Evolutionary conservation across 2,329 filamentous ascomycete species (phyloP), one percentile per base, ranked within the genome.

Genomic region (Alternaria arborescens): DNA sequence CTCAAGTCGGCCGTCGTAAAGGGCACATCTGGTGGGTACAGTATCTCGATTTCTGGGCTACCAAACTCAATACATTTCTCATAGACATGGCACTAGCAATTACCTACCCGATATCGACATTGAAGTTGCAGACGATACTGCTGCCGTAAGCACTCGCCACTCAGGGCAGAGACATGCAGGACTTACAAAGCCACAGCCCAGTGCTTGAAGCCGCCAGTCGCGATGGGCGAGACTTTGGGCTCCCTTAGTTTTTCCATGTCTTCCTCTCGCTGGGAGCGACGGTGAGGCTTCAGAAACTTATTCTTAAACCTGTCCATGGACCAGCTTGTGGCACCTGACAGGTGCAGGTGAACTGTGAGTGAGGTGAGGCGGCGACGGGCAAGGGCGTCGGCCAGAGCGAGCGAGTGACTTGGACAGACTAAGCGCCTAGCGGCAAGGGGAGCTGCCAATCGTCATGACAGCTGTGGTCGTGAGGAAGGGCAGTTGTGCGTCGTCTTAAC

Each of bases 81-180:
- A 30, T n/a, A 40, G 7, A 18, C 18, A 46, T 22, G 18, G 20
- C 20, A 24, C 50, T n/a, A n/a, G 12, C 14, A 36, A 61, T 52
- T 51, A 73, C 70, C 63, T 71, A 72, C 70, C 78, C 78, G 66
- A 81, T 64, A 58, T 81, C 79, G 51, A 80, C 79, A 58, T 81
- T 81, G 72, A 81, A 81, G 58, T 81, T 80, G 61, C 79, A 81
- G 20, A 81, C 76, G 50, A 80, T 66, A 57, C 78, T 80, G 57
- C 41, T 18, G 36, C 7, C 16, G 60, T 71, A 20, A 76, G 72
- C 52, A 28, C 32, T 44, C 18, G 59, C 16, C 28, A 41, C 36
- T 40, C 36, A 7, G 12, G 28, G 6, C 8, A 16, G 10, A 16
- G 5, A 42, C 20, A 11, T 34, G 24, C 18, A 28, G 12, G 12